These are phyloP conservation scores for Aureoboletus auriporus DNA, from an alignment of 768 basidiomycete species.

Conservation along the genomic window DNA sequence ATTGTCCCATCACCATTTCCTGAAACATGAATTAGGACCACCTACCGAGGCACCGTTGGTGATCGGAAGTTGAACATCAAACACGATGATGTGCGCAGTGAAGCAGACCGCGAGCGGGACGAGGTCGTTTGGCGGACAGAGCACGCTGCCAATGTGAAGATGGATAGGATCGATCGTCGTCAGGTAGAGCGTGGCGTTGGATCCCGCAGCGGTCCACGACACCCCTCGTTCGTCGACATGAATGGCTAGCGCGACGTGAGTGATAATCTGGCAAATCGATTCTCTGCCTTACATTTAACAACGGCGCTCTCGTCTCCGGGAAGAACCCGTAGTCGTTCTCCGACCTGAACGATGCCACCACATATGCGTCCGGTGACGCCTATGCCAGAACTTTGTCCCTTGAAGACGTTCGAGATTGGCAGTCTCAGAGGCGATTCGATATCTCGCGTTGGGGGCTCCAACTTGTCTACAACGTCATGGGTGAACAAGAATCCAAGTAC, in stretches of 20 bases:
- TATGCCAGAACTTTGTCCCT: constrained; percentile 72
- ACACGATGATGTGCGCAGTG: constrained; percentile 85
- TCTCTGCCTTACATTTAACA: constrained; percentile 54
- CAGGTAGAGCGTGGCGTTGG: constrained; percentile 83
- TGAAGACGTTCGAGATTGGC: constrained; percentile 95
- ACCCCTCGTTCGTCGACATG: constrained; percentile 74
- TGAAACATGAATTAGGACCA: neutral
- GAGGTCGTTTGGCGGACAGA: constrained; percentile 69
- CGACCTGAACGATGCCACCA: constrained; percentile 87
- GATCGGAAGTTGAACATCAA: constrained; percentile 89
- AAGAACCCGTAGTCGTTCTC: constrained; percentile 79
- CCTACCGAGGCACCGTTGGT: constrained; percentile 80
- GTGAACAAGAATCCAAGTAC: neutral
- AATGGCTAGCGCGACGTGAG: constrained; percentile 53
- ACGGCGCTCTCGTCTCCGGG: constrained; percentile 90
- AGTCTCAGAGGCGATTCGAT: constrained; percentile 75
- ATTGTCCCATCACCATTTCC: neutral
- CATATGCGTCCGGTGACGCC: constrained; percentile 82
- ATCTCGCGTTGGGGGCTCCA: constrained; percentile 79
- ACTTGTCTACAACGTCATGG: constrained; percentile 49
- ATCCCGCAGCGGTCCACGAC: constrained; percentile 87
- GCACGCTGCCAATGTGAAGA: constrained; percentile 81
- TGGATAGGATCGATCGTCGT: constrained; percentile 82
- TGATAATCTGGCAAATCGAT: neutral
- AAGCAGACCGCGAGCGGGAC: constrained; percentile 78